Evolutionary conservation across 1,139 yeast genomes (phyloP).

Genomic region (Pneumocystis sp.): DNA sequence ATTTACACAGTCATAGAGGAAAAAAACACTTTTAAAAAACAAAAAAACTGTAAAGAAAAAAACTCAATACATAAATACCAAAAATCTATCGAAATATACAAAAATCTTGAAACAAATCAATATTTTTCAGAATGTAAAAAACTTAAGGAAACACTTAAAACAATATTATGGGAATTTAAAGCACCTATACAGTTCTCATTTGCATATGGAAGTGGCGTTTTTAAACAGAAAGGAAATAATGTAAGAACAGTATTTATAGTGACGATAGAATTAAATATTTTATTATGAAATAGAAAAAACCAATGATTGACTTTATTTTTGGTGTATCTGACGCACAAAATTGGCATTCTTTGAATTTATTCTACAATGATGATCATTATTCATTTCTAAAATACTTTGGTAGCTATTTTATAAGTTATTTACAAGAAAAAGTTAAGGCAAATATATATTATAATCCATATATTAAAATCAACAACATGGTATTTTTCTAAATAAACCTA

Average conservation of each 20-base stretch:
- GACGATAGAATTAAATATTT: neutral
- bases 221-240: slow-evolving; percentile 42
- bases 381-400: slow-evolving; percentile 52
- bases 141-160: slow-evolving; percentile 34
- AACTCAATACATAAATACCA: neutral
- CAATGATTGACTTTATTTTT: slow-evolving; percentile 79
- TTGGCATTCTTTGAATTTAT: slow-evolving; percentile 63
- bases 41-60: neutral
- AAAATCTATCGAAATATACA: neutral
- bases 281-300: slow-evolving; percentile 23
- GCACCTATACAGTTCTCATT: slow-evolving; percentile 63
- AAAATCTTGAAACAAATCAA: neutral
- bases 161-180: slow-evolving; percentile 41
- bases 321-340: slow-evolving; percentile 58
- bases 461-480: slow-evolving; percentile 44
- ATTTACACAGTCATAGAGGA: neutral
- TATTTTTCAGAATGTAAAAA: slow-evolving; percentile 28
- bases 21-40: neutral
- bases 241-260: neutral
- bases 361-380: slow-evolving; percentile 58
- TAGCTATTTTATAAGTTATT: slow-evolving; percentile 38
- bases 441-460: slow-evolving; percentile 92
- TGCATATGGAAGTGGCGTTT: slow-evolving; percentile 94
- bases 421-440: slow-evolving; percentile 59
- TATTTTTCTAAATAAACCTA: neutral